Base-by-base conservation (phyloP, 1,284 basidiomycete species). In the Tilletia horrida region DNA sequence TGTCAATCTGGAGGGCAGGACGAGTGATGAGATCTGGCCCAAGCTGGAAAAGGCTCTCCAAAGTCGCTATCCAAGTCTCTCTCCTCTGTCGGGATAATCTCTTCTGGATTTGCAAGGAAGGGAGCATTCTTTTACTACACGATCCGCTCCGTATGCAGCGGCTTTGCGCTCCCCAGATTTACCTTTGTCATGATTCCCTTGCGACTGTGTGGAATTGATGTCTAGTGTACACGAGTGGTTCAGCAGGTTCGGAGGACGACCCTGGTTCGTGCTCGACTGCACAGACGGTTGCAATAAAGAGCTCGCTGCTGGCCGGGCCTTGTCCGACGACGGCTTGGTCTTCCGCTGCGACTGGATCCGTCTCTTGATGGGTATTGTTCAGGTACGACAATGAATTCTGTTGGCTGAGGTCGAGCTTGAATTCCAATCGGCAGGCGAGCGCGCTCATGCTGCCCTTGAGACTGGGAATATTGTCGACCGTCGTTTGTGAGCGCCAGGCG, bases 11-110 rank as follows among this genome's bases (percentile, higher is more conserved):
- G 84, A 86, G 29, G 94, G 94, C 4, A 84, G 86, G 71, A 91
- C 91, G 18, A 93, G 91, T 25, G 91, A 97, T 81, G 91, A 96
- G 83, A 96, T 97, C 73, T 94, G 91, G 91, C 91, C 91, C 1
- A 85, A 88, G 73, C 85, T 94, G 4, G 89, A 91, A 67, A 82
- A 82, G 42, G 83, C 87, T 23, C 83, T 93, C 18, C 83, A 29
- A 84, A 59, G 82, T 84, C 23, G 29, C 7, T 59, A 59, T 35
- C 55, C 55, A 40, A 40, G 35, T 40, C 35, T 40, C 4, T 40
- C 35, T 6, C 35, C 35, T 4, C 35, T 40, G 35, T 40, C 35
- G 4, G 35, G 11, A 40, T 40, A 11, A 40, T 11, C 6, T 11
- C 35, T 40, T 11, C 11, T 11, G 35, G 11, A 40, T 40, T 4